Evolutionary conservation across 2,329 filamentous ascomycete genomes (phyloP).

Genomic region (Leptoxyphium fumago): DNA sequence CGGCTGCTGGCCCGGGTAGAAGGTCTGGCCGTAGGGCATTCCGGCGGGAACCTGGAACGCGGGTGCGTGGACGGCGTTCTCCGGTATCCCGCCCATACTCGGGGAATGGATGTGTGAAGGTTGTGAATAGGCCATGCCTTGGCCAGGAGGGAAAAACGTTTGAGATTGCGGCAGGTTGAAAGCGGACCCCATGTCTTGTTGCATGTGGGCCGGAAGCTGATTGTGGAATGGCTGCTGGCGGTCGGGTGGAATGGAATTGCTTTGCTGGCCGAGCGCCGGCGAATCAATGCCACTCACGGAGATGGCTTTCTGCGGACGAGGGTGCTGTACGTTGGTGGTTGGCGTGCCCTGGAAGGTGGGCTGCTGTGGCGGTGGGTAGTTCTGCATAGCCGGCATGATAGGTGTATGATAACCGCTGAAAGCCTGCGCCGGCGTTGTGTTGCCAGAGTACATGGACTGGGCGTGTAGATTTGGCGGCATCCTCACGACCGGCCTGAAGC

Average conservation of each 20-base stretch:
- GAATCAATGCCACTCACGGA: conserved; percentile 88
- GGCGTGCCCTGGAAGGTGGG: conserved; percentile 46
- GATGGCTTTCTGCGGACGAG: conserved; percentile 84
- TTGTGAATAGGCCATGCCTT: conserved; percentile 41
- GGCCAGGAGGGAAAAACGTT: conserved; percentile 38
- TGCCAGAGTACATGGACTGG: conserved; percentile 20
- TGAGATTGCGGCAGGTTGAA: conserved; percentile 6
- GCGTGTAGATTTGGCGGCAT: conserved; percentile 37
- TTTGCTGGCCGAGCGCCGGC: conserved; percentile 49
- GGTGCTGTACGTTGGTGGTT: conserved; percentile 74
- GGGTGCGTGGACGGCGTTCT: conserved; percentile 78
- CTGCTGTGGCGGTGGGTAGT: conserved; percentile 40
- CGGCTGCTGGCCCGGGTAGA: conserved; percentile 40
- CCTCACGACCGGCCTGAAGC: conserved; percentile 60
- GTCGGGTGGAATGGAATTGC: conserved; percentile 23
- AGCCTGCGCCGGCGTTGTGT: conserved; percentile 17
- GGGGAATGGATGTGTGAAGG: conserved; percentile 61
- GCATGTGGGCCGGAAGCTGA: conserved; percentile 68
- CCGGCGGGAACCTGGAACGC: conserved; percentile 57
- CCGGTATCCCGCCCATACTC: conserved; percentile 69
- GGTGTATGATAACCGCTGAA: conserved; percentile 23
- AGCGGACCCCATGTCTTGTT: conserved; percentile 19
- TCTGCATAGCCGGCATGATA: conserved; percentile 37
- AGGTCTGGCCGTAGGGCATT: conserved; percentile 43
- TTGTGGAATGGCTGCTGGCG: conserved; percentile 85